A percentile compares a stretch with the other conserved stretches of the same genome.
phyloP scores from a whole-genome alignment of 2,329 filamentous ascomycete species.

The Venturia effusa region DNA sequence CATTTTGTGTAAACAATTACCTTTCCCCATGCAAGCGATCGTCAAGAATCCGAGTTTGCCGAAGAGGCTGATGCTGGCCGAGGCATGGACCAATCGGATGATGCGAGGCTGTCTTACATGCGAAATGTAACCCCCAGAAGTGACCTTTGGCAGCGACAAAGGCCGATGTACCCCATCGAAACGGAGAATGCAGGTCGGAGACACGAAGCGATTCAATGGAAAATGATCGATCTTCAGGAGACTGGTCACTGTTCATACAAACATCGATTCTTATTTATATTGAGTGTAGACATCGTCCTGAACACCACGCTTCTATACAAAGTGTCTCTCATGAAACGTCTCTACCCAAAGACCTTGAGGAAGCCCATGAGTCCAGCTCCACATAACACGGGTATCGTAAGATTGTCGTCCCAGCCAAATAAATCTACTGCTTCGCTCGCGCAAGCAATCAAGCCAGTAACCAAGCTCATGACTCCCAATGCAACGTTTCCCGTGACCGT shows the following conservation, averaged over 20 bases:
- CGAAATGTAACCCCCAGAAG: background rate
- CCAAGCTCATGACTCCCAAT: slow-evolving; percentile 69
- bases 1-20: too few relatives aligned
- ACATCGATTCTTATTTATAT: background rate
- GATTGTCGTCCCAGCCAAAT: slow-evolving; percentile 92
- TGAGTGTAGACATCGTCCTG: background rate
- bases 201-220: background rate
- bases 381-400: slow-evolving; percentile 89
- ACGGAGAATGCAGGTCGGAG: background rate
- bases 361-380: slow-evolving; percentile 86
- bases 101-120: background rate
- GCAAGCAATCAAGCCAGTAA: slow-evolving; percentile 80
- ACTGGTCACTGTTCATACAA: background rate
- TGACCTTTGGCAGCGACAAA: background rate
- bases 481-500: slow-evolving; percentile 62
- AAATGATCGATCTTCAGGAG: background rate
- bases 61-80: background rate
- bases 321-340: background rate
- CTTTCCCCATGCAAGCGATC: background rate
- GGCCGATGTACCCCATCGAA: background rate
- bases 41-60: background rate
- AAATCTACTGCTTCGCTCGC: slow-evolving; percentile 84
- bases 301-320: slow-evolving; percentile 1
- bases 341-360: slow-evolving; percentile 64
- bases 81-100: background rate